Percentiles rank a stretch among this genome's conserved stretches.
phyloP scores from a whole-genome alignment of 1,284 basidiomycete species.

The Rhodotorula sp. region DNA sequence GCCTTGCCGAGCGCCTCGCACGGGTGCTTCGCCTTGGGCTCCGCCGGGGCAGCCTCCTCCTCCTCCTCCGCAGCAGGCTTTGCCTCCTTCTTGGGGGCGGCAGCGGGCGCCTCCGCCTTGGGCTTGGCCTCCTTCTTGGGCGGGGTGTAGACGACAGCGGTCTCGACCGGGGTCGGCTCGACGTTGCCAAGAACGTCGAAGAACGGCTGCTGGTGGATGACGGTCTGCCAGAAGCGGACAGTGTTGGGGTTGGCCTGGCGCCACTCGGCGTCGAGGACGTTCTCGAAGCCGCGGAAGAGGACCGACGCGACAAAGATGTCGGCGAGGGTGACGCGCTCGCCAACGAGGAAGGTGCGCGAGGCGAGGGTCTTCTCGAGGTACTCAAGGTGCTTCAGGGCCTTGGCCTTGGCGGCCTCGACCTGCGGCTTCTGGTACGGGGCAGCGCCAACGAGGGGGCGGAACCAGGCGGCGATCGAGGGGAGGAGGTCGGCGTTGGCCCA shows the following conservation, averaged over 20 bases:
- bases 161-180: constrained; percentile 66
- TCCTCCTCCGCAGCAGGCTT: constrained; percentile 63
- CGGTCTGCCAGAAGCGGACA: constrained; percentile 65
- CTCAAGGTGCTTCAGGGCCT: constrained; percentile 51
- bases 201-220: constrained; percentile 73
- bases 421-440: constrained; percentile 58
- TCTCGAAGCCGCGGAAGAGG: constrained; percentile 52
- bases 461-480: constrained; percentile 78
- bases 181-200: constrained; percentile 56
- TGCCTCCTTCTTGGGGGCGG: constrained; percentile 60
- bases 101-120: constrained; percentile 7
- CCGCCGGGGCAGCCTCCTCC: constrained; percentile 61
- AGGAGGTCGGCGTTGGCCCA: constrained; percentile 36
- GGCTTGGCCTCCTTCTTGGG: constrained; percentile 70
- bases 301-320: constrained; percentile 72
- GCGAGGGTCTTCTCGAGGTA: constrained; percentile 74
- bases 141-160: constrained; percentile 69
- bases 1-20: constrained; percentile 60
- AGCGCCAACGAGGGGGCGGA: constrained; percentile 62
- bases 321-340: constrained; percentile 90
- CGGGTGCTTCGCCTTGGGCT: constrained; percentile 85
- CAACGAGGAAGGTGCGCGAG: constrained; percentile 84
- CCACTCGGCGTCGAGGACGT: constrained; percentile 63
- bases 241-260: constrained; percentile 74
- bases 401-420: constrained; percentile 60